These are phyloP conservation scores for Excoecaria agallocha DNA, from an alignment of 345 rosid genomes.

Conservation along the genomic window DNA sequence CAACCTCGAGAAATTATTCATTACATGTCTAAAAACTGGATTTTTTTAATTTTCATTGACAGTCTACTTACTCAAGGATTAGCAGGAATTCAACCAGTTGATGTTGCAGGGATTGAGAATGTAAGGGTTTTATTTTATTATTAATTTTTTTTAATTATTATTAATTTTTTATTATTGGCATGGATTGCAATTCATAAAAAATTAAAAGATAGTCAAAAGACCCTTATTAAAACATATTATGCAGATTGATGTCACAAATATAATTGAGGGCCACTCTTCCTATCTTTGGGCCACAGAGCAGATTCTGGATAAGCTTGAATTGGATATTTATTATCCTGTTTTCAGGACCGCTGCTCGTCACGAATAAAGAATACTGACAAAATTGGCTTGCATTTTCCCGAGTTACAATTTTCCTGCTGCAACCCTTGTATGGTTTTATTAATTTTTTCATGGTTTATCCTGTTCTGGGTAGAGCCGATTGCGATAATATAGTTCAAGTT, in stretches of 20 bases:
- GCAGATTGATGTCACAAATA: slow-evolving; percentile 78
- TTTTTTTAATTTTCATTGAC: slow-evolving; percentile 15
- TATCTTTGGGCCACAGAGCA: slow-evolving; percentile 76
- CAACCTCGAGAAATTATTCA: background rate
- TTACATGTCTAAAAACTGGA: slow-evolving; percentile 2
- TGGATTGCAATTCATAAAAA: background rate
- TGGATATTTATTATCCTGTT: slow-evolving; percentile 76
- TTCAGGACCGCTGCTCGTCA: slow-evolving; percentile 35
- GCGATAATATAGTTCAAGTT: too few species aligned
- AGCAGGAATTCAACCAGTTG: slow-evolving; percentile 85
- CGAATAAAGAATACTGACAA: slow-evolving; percentile 5
- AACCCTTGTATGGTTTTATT: too few species aligned
- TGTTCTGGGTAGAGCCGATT: too few species aligned
- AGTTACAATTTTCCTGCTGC: background rate
- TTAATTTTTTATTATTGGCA: background rate
- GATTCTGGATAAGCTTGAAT: slow-evolving; percentile 74
- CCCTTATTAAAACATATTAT: background rate
- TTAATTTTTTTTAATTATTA: too few species aligned
- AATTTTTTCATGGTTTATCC: too few species aligned
- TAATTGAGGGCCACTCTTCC: slow-evolving; percentile 86
- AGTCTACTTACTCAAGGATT: slow-evolving; percentile 86
- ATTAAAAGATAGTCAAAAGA: background rate
- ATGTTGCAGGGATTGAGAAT: slow-evolving; percentile 79
- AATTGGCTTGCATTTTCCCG: background rate
- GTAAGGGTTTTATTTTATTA: slow-evolving; percentile 39